Percentiles rank a stretch among this genome's conserved stretches.
Conservation (phyloP, 208 protist species). For the Lotmaria passim region DNA sequence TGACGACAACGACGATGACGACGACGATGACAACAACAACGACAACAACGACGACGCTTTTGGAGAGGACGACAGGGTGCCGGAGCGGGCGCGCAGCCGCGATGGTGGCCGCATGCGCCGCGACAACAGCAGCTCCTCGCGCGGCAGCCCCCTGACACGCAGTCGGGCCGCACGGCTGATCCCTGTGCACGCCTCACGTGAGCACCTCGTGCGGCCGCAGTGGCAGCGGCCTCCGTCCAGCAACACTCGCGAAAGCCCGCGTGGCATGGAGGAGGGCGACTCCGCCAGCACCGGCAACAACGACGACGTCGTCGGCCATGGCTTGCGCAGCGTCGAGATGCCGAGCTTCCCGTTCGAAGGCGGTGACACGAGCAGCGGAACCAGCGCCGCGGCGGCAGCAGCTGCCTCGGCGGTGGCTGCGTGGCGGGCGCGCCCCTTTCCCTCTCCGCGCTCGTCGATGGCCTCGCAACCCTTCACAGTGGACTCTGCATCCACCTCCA, state of each 20-base stretch:
- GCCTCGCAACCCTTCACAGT: slow-evolving; percentile 2
- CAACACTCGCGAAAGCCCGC: background rate
- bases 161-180: too few relatives aligned
- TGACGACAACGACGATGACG: background rate
- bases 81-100: background rate
- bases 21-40: too few relatives aligned
- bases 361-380: background rate
- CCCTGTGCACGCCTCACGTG: background rate
- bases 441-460: slow-evolving; percentile 8
- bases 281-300: background rate
- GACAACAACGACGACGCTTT: background rate
- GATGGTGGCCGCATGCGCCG: background rate
- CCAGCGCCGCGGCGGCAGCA: background rate
- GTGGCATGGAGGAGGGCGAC: background rate
- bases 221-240: background rate
- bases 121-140: background rate
- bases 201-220: background rate
- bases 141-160: background rate
- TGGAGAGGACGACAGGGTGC: background rate
- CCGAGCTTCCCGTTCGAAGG: slow-evolving; percentile 5
- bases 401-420: slow-evolving; percentile 1
- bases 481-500: slow-evolving; percentile 17
- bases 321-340: slow-evolving; percentile 16
- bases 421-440: slow-evolving; percentile 5
- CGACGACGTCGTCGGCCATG: background rate